Percentiles rank a stretch among this genome's conserved stretches.
Conservation (phyloP, 768 basidiomycete genomes). For the Kwoniella europaea region DNA sequence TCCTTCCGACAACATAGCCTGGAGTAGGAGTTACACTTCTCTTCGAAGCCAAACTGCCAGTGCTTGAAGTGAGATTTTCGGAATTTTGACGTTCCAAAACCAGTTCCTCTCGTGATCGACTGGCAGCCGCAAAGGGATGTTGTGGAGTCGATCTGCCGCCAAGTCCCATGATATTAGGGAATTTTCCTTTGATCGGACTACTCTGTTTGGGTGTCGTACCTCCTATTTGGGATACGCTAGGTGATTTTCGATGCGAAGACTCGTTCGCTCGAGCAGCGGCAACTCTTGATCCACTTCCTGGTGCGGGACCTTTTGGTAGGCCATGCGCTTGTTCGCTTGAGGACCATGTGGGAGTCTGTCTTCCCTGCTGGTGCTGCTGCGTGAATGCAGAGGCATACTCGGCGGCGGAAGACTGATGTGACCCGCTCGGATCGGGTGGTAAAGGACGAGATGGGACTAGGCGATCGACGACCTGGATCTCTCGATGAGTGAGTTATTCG, state of each 20-base stretch:
- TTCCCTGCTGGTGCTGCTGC: conserved; percentile 27
- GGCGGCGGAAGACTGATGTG: conserved; percentile 44
- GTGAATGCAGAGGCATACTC: conserved; percentile 45
- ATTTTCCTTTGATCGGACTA: conserved; percentile 46
- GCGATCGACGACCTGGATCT: conserved; percentile 42
- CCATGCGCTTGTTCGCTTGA: conserved; percentile 24
- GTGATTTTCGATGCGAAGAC: conserved; percentile 26
- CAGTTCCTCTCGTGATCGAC: conserved; percentile 21
- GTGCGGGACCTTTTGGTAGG: conserved; percentile 29
- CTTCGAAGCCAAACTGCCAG: conserved; percentile 15
- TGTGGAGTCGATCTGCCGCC: conserved; percentile 20
- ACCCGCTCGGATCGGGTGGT: conserved; percentile 37
- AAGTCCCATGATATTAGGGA: conserved; percentile 35
- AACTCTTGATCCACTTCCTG: conserved; percentile 17
- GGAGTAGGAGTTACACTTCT: conserved; percentile 25
- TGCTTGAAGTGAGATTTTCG: conserved; percentile 13
- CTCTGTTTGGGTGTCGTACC: conserved; percentile 20
- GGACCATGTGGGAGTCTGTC: conserved; percentile 33
- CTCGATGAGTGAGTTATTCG: conserved; percentile 22
- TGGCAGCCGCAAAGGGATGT: conserved; percentile 50
- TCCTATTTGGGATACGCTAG: conserved; percentile 13
- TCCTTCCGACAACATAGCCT: conserved; percentile 17
- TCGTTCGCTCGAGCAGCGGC: conserved; percentile 6
- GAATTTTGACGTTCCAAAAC: conserved; percentile 17
- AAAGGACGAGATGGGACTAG: conserved; percentile 49